phyloP scores from a whole-genome alignment of 169 alveolate species.

The Eimeria tenella region DNA sequence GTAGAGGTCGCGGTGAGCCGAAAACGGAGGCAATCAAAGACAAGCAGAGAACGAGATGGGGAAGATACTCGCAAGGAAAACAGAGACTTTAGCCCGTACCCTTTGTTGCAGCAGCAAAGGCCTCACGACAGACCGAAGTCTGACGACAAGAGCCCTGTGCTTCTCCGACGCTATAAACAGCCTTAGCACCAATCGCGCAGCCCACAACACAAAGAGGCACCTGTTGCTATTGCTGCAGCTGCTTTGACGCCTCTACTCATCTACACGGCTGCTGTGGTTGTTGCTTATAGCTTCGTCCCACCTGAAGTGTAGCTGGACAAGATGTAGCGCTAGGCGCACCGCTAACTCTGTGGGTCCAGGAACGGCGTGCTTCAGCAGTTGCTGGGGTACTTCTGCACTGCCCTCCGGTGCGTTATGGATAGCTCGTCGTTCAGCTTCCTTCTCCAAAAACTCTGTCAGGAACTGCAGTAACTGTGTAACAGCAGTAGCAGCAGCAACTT shows the following conservation, averaged over 20 bases:
- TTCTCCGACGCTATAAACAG: neutral
- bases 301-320: conserved; percentile 75
- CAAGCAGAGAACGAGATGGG: neutral
- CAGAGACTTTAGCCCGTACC: neutral
- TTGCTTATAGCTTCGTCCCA: neutral
- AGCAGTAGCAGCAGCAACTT: conserved; percentile 12
- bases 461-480: conserved; percentile 21
- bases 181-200: neutral
- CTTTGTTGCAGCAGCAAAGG: conserved; percentile 38
- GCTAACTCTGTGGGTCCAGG: conserved; percentile 40
- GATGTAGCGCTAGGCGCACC: conserved; percentile 54
- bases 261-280: neutral
- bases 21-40: neutral
- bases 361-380: neutral
- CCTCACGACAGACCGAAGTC: conserved; percentile 11
- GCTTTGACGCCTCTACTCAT: neutral
- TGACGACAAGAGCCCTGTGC: neutral
- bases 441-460: neutral
- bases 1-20: neutral
- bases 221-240: neutral
- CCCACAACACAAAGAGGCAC: neutral
- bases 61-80: neutral
- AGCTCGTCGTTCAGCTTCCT: neutral
- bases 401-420: neutral
- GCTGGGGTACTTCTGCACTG: neutral